Percentiles rank a stretch among this genome's conserved stretches.
Evolutionary conservation across 805 yeast species (phyloP).

Genomic region (Debaryomyces maramus): DNA sequence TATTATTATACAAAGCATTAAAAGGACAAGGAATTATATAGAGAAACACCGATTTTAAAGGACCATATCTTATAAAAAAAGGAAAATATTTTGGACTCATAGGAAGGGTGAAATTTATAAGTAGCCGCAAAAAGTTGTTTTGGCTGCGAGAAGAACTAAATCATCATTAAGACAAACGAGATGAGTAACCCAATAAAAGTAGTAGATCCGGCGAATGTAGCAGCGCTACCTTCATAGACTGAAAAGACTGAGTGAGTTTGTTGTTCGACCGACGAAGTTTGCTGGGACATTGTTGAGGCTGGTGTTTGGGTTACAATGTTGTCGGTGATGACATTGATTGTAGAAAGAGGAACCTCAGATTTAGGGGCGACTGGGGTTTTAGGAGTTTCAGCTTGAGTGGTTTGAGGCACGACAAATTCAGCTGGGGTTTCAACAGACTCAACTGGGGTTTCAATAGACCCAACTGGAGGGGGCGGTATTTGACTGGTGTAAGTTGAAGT

Average conservation of each 20-base stretch:
- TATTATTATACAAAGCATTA: too few species aligned
- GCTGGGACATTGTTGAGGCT: constrained; percentile 14
- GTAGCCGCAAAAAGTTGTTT: too few species aligned
- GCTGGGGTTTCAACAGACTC: constrained; percentile 3
- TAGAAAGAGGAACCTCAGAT: constrained; percentile 16
- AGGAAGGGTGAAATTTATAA: too few species aligned
- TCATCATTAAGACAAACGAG: constrained; percentile 17
- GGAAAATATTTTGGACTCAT: too few species aligned
- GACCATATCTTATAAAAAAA: too few species aligned
- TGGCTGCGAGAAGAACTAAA: too few species aligned
- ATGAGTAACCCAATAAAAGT: constrained; percentile 25
- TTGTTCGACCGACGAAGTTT: constrained; percentile 13
- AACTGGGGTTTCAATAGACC: constrained; percentile 5
- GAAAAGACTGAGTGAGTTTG: constrained; percentile 13
- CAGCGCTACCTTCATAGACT: constrained; percentile 32
- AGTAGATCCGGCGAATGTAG: constrained; percentile 16
- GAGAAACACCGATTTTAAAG: too few species aligned
- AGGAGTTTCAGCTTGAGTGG: constrained; percentile 4
- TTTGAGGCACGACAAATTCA: neutral
- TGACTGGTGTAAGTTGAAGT: constrained; percentile 4
- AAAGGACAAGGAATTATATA: too few species aligned
- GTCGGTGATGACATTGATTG: constrained; percentile 43
- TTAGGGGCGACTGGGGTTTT: constrained; percentile 10
- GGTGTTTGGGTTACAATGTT: constrained; percentile 39
- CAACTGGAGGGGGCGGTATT: constrained; percentile 2